Evolutionary conservation across 192 early-diverging fungal genomes (phyloP).

Genomic region (Gigaspora rosea): DNA sequence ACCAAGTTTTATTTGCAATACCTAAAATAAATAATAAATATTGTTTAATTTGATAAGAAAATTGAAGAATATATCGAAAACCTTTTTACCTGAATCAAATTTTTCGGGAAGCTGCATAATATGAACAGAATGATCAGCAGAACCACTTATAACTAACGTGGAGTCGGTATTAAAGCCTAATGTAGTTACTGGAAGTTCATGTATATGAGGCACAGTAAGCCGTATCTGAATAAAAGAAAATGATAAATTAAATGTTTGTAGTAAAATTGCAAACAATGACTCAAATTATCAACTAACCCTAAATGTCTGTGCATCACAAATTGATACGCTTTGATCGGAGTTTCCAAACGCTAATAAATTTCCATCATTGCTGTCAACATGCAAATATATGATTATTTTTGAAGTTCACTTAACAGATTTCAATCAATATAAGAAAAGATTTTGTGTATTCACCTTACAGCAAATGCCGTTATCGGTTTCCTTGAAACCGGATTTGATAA

Average conservation of each 20-base stretch:
- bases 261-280: slow-evolving; percentile 8
- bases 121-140: slow-evolving; percentile 75
- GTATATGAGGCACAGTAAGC: slow-evolving; percentile 65
- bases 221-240: slow-evolving; percentile 43
- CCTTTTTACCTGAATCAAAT: slow-evolving; percentile 41
- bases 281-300: slow-evolving; percentile 39
- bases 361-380: slow-evolving; percentile 63
- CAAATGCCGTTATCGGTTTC: slow-evolving; percentile 67
- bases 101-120: slow-evolving; percentile 59
- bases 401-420: background rate
- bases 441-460: slow-evolving; percentile 53
- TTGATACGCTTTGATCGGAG: slow-evolving; percentile 68
- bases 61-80: background rate
- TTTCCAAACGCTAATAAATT: slow-evolving; percentile 69
- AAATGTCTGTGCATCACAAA: slow-evolving; percentile 64
- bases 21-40: background rate
- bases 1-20: background rate
- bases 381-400: slow-evolving; percentile 17
- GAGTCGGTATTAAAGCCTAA: slow-evolving; percentile 71
- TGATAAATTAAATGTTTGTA: slow-evolving; percentile 11
- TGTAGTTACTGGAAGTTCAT: slow-evolving; percentile 78
- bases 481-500: slow-evolving; percentile 48
- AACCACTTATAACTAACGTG: slow-evolving; percentile 73
- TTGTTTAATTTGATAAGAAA: background rate
- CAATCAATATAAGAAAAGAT: background rate